A percentile compares a stretch with the other conserved stretches of the same genome.
Evolutionary conservation across 768 basidiomycete genomes (phyloP).

Genomic region (Trametes cinnabarina): DNA sequence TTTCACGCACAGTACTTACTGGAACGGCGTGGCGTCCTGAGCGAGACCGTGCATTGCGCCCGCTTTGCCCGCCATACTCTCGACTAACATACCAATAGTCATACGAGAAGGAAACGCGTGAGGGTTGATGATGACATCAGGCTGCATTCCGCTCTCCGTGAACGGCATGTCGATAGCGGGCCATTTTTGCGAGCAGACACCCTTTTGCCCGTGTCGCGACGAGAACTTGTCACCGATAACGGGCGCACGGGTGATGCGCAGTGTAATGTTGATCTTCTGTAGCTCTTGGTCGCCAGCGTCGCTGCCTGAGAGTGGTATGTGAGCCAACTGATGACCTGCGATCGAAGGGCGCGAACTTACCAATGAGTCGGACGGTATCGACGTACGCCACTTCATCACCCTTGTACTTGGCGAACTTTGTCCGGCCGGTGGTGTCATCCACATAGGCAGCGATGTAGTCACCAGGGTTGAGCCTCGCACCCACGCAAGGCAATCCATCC

Average conservation of each 20-base stretch:
- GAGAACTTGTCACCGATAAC: conserved; percentile 99
- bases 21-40: conserved; percentile 98
- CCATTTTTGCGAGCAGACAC: conserved; percentile 99
- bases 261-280: conserved; percentile 90
- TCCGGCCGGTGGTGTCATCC: conserved; percentile 80
- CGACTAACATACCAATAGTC: conserved; percentile 99
- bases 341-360: conserved; percentile 39
- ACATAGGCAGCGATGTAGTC: conserved; percentile 84
- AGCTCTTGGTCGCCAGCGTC: conserved; percentile 86
- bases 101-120: conserved; percentile 99
- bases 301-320: conserved; percentile 48
- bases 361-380: conserved; percentile 88
- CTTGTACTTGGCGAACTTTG: conserved; percentile 91
- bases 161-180: conserved; percentile 98
- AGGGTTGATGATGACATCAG: conserved; percentile 99
- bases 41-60: conserved; percentile 98
- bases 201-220: conserved; percentile 98
- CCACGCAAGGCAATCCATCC: conserved; percentile 86
- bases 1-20: conserved; percentile 49
- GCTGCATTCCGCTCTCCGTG: conserved; percentile 97
- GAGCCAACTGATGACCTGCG: neutral
- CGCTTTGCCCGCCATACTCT: conserved; percentile 99
- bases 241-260: conserved; percentile 90
- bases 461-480: conserved; percentile 65
- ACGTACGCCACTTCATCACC: conserved; percentile 90